Evolutionary conservation across 2,329 filamentous ascomycete species (phyloP).

Genomic region (Fusarium scirpi): DNA sequence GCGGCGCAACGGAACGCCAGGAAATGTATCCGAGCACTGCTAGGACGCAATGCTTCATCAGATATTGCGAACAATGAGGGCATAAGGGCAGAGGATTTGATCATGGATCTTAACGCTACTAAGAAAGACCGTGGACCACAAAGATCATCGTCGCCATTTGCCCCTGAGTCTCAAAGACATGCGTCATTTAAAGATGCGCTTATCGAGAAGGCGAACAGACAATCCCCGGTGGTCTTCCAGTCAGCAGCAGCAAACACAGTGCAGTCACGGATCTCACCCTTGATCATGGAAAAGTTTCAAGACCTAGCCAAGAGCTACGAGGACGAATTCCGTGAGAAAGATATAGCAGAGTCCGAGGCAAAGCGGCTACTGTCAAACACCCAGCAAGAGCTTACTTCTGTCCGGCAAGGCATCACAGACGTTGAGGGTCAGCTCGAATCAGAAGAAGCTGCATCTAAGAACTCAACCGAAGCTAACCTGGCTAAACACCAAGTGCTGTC

Average conservation of each 20-base stretch:
- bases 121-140: constrained; percentile 76
- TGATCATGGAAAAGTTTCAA: constrained; percentile 78
- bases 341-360: constrained; percentile 75
- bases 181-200: constrained; percentile 66
- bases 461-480: constrained; percentile 63
- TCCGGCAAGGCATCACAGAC: constrained; percentile 71
- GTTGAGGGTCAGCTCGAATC: constrained; percentile 67
- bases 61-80: constrained; percentile 86
- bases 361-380: constrained; percentile 74
- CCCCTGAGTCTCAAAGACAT: constrained; percentile 69
- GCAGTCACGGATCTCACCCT: constrained; percentile 74
- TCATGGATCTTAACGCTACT: constrained; percentile 78
- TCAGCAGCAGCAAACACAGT: constrained; percentile 77
- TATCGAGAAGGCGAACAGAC: constrained; percentile 57
- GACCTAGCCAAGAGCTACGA: constrained; percentile 79
- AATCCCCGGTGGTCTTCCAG: constrained; percentile 60
- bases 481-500: constrained; percentile 63
- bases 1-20: constrained; percentile 86
- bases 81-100: constrained; percentile 85
- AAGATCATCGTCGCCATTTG: constrained; percentile 80
- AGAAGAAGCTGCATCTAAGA: constrained; percentile 64
- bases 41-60: constrained; percentile 83
- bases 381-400: constrained; percentile 72
- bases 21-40: constrained; percentile 85
- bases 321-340: constrained; percentile 79